A percentile compares a stretch with the other conserved stretches of the same genome.
Conservation (phyloP, 176 grass and related monocot species). For the Alloteropsis semialata region DNA sequence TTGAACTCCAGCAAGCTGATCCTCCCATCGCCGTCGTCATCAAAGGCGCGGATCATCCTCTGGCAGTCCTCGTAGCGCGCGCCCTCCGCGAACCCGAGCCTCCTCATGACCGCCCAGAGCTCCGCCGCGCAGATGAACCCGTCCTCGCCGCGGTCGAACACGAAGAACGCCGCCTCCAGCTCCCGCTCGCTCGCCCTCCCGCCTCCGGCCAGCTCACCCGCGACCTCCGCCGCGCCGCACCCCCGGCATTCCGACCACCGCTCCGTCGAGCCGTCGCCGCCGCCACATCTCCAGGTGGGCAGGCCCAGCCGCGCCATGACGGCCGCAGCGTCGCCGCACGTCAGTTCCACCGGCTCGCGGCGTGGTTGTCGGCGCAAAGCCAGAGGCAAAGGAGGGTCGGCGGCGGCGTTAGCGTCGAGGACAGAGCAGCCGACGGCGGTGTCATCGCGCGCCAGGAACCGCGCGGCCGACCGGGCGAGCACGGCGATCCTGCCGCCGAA, state of each 20-base stretch:
- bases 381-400: not conserved
- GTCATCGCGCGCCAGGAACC: not conserved
- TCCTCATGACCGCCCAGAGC: conserved; percentile 38
- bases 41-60: conserved; percentile 27
- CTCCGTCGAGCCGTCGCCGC: no score
- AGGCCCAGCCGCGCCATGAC: not conserved
- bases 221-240: not conserved
- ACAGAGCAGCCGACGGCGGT: not conserved
- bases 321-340: not conserved
- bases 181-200: conserved; percentile 17
- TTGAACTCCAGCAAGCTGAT: conserved; percentile 42
- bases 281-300: no score
- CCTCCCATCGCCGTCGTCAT: conserved; percentile 31
- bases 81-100: conserved; percentile 32
- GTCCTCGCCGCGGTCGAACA: conserved; percentile 47
- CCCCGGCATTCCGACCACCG: no score
- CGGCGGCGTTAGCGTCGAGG: not conserved
- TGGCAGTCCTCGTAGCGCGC: conserved; percentile 23
- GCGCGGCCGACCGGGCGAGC: not conserved
- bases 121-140: conserved; percentile 37
- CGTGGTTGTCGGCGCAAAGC: no score
- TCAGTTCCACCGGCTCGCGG: not conserved
- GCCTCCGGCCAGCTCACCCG: not conserved
- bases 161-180: conserved; percentile 36
- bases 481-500: not conserved